Base-by-base conservation (phyloP, 176 grass and related monocot species). In the Panicum miliaceum region DNA sequence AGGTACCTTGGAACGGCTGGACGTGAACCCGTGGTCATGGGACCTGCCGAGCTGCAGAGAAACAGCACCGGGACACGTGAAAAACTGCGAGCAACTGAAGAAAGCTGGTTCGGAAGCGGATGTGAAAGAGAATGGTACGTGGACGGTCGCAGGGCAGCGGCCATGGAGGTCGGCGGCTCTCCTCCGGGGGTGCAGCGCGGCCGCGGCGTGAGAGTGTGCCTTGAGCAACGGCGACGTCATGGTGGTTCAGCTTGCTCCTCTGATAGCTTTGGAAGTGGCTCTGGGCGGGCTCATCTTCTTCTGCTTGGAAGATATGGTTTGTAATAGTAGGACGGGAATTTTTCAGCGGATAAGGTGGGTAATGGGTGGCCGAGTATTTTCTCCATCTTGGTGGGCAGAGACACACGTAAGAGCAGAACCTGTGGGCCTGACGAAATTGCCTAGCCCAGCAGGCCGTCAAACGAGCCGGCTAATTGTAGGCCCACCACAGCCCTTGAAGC, bases 161-260 rank as follows among this genome's bases (percentile, higher is more conserved):
- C 82, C 54, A 38, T 77, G 64, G 78, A 82, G 46, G 37, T 71
- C 65, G 48, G 45, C 64, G 47, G 57, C 8, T 15, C 64, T 78
- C 43, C 58, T 83, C 0, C 13, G n/a, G 0, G 84, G 40, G 2
- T 57, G 88, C 48, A 90, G 82, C 64, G 80, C 80, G 20, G 80
- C 71, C 81, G 77, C 79, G 78, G 61, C 71, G 16, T 82, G 76
- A 9, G 81, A 15, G 69, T 90, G 90, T 20, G 88, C 42, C 73
- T 83, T 92, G 76, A 92, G 77, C 73, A 92, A 46, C 46, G 86
- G 83, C 64, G 81, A 84, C 26, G 85, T 90, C 94, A 97, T 97
- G 36, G 76, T 34, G 79, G 85, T 22, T 67, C 41, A 56, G 12
- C 80, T 59, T 64, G 14, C 81, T 60, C 34, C 19, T 32, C 29